These are phyloP conservation scores for Ceratobasidium sp. DNA, from an alignment of 1,284 basidiomycete genomes.

Conservation along the genomic window DNA sequence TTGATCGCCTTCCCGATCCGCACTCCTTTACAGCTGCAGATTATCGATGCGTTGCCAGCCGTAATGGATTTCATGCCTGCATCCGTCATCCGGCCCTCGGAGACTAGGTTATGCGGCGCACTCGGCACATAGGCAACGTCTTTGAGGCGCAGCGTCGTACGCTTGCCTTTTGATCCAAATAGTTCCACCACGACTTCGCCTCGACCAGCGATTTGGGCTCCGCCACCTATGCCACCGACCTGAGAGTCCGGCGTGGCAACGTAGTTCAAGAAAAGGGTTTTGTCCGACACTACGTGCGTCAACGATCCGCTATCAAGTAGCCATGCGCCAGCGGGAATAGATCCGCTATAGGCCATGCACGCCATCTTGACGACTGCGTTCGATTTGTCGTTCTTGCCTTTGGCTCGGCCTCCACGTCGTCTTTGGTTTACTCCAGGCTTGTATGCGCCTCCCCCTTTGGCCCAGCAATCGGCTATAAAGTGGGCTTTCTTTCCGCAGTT, in stretches of 20 bases:
- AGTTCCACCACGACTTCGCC: not conserved
- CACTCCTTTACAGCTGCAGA: not conserved
- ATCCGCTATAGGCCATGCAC: not conserved
- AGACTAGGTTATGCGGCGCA: not conserved
- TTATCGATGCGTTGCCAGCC: not conserved
- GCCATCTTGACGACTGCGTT: not conserved
- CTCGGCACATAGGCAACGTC: not conserved
- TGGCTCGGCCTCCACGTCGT: not conserved
- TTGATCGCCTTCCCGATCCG: not conserved
- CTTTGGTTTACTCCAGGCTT: not conserved
- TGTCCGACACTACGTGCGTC: not conserved
- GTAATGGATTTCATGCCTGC: not conserved
- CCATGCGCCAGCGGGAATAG: not conserved
- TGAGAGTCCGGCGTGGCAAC: not conserved
- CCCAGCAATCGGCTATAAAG: not conserved
- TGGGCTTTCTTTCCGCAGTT: constrained; percentile 1
- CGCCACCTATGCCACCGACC: not conserved
- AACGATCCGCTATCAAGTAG: not conserved
- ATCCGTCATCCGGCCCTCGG: not conserved
- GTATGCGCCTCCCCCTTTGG: constrained; percentile 9
- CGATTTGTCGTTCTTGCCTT: not conserved
- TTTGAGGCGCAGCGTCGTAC: not conserved
- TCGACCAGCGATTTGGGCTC: not conserved
- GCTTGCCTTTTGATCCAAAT: not conserved
- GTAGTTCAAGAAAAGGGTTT: not conserved